These are phyloP conservation scores for Teratosphaeria zuluensis DNA, from an alignment of 2,329 filamentous ascomycete species.

Conservation along the genomic window DNA sequence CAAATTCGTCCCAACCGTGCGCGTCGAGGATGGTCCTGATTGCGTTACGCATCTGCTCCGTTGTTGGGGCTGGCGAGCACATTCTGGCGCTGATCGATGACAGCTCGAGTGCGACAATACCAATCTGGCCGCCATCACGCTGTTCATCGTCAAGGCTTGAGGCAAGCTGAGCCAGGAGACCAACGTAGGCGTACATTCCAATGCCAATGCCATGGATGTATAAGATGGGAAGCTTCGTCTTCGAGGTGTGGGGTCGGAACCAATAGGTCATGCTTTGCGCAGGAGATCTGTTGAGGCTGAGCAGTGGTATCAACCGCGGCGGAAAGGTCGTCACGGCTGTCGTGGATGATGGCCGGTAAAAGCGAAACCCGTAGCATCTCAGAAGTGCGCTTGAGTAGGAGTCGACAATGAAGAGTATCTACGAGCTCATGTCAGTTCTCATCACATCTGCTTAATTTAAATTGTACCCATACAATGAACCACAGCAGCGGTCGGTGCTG, in stretches of 20 bases:
- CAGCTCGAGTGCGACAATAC: slow-evolving; percentile 55
- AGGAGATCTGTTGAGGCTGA: slow-evolving; percentile 38
- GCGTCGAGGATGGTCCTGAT: slow-evolving; percentile 45
- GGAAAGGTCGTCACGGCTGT: slow-evolving; percentile 44
- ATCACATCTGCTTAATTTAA: neutral
- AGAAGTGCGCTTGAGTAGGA: neutral
- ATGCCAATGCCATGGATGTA: slow-evolving; percentile 62
- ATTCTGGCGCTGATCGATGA: slow-evolving; percentile 53
- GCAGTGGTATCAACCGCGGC: slow-evolving; percentile 41
- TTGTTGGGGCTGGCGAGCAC: slow-evolving; percentile 36
- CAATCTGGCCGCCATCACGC: slow-evolving; percentile 30
- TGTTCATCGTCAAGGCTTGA: neutral
- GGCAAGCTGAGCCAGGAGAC: slow-evolving; percentile 39
- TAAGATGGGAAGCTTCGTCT: slow-evolving; percentile 46
- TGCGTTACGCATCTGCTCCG: slow-evolving; percentile 43
- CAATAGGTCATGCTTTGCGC: slow-evolving; percentile 49
- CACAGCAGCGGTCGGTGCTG: slow-evolving; percentile 6
- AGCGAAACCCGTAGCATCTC: slow-evolving; percentile 1
- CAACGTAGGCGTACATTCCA: slow-evolving; percentile 52
- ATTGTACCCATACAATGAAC: slow-evolving; percentile 2
- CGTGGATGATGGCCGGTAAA: slow-evolving; percentile 1
- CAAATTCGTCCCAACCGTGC: slow-evolving; percentile 49
- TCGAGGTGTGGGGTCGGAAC: slow-evolving; percentile 51
- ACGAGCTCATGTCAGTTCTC: neutral
- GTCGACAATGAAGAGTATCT: slow-evolving; percentile 3